Base-by-base conservation (phyloP, 176 grass and related monocot species). In the Oropetium thomaeum region DNA sequence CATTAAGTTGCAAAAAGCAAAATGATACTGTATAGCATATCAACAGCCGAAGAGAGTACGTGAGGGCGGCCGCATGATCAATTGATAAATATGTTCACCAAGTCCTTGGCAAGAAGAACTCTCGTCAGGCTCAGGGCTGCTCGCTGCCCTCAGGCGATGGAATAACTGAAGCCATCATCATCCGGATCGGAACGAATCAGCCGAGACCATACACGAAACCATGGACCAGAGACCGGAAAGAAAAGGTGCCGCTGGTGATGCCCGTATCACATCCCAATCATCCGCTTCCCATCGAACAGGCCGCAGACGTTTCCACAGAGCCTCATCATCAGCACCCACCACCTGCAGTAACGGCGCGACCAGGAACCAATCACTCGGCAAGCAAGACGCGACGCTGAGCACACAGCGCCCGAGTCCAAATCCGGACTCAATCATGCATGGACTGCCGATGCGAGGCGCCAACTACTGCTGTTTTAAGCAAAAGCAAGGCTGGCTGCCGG, bases 341-440 rank as follows among this genome's bases (percentile, higher is more conserved):
- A 15, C 0, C 38, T 15, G 2, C 64, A 6, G 40, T 10, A 10
- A 42, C 34, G 7, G 65, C 11, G 8, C 40, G 38, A 27, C 6
- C 30, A 33, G 1, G 45, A 54, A 23, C 3, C 3, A 40, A 72
- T 16, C 30, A 52, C 1, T n/a, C 4, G 20, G 68, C 48, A 19
- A 26, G 68, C 48, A 19, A 26, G 32, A 44, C 40, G 65, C 30
- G 20, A 16, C 47, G 7, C 14, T 0, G 1, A 6, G 33, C n/a
- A 53, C n/a, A 53, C 31, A 8, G 20, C n/a, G 69, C 47, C 20
- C 31, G 19, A 22, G 30, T 12, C 73, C 57, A 60, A 14, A 47
- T 74, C 53, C 27, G 14, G 35, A 37, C 59, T n/a, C 43, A 65
- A 77, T 51, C 43, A 65, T 63, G 73, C 43, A 65, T 63, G 73